Evolutionary conservation across 805 yeast genomes (phyloP).

Genomic region (Metschnikowia shivogae): DNA sequence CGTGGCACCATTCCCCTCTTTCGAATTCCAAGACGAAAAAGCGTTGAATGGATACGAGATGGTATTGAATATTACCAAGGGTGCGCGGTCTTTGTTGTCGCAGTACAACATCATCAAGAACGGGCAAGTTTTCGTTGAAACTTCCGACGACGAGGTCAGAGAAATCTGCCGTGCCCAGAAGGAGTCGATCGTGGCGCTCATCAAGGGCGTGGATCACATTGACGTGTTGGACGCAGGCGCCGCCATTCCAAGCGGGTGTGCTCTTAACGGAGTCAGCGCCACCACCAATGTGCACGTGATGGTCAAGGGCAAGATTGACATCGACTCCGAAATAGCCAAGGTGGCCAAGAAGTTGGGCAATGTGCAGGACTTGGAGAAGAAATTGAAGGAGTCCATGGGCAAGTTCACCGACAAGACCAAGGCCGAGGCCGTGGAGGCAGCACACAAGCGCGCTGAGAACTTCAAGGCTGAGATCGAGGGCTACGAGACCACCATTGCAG

Average conservation of each 20-base stretch:
- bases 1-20: conserved; percentile 75
- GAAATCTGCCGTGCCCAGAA: conserved; percentile 64
- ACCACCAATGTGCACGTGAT: conserved; percentile 81
- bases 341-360: conserved; percentile 72
- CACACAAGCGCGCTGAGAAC: conserved; percentile 62
- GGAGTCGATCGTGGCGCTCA: conserved; percentile 84
- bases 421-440: conserved; percentile 74
- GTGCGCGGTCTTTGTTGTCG: conserved; percentile 85
- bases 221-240: conserved; percentile 51
- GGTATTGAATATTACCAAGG: conserved; percentile 80
- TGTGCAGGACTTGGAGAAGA: conserved; percentile 53
- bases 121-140: conserved; percentile 80
- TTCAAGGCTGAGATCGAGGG: conserved; percentile 86
- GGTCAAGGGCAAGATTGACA: conserved; percentile 91
- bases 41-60: conserved; percentile 77
- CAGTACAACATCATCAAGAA: conserved; percentile 87
- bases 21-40: conserved; percentile 56
- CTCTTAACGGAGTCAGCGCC: conserved; percentile 74
- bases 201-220: conserved; percentile 82
- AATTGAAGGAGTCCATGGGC: conserved; percentile 67
- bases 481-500: conserved; percentile 76
- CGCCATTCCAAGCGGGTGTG: conserved; percentile 86
- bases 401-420: conserved; percentile 88
- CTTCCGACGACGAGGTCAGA: conserved; percentile 44
- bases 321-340: conserved; percentile 85